These are phyloP conservation scores for Pseudognaphalium luteoalbum DNA, from an alignment of 129 eudicot genomes.

Conservation along the genomic window DNA sequence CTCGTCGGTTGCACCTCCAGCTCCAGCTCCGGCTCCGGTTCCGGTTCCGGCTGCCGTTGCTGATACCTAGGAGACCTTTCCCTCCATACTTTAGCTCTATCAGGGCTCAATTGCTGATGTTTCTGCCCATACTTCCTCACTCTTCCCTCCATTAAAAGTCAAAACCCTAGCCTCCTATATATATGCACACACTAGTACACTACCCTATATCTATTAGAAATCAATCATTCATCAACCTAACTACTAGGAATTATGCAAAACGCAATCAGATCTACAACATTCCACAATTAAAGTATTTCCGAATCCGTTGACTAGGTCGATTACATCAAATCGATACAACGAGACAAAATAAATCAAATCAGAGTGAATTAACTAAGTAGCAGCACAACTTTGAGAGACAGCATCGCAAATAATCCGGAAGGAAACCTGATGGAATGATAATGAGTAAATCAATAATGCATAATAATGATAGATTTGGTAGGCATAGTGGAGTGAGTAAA, in stretches of 20 bases:
- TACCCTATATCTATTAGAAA: background rate
- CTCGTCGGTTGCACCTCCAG: slow-evolving; percentile 29
- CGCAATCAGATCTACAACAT: slow-evolving; percentile 30
- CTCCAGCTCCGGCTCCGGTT: slow-evolving; percentile 26
- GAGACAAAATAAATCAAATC: slow-evolving; percentile 15
- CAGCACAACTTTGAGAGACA: slow-evolving; percentile 19
- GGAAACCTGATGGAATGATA: slow-evolving; percentile 20
- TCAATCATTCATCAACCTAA: slow-evolving; percentile 6
- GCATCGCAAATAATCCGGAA: slow-evolving; percentile 27
- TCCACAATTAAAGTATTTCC: background rate
- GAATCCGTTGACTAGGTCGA: slow-evolving; percentile 21
- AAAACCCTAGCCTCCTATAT: slow-evolving; percentile 40
- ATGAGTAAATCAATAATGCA: background rate
- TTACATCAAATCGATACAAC: slow-evolving; percentile 19
- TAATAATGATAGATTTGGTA: slow-evolving; percentile 33
- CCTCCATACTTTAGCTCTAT: slow-evolving; percentile 89
- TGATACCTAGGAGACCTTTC: slow-evolving; percentile 89
- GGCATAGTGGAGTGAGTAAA: slow-evolving; percentile 33
- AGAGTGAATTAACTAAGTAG: background rate
- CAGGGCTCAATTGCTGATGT: slow-evolving; percentile 79
- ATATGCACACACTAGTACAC: background rate
- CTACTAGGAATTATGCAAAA: background rate
- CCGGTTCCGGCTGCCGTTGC: slow-evolving; percentile 38
- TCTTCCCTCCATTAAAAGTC: slow-evolving; percentile 56
- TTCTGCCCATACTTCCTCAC: slow-evolving; percentile 68